Evolutionary conservation across 73 alveolate species (phyloP).

Genomic region (Tetrahymena thermophila): DNA sequence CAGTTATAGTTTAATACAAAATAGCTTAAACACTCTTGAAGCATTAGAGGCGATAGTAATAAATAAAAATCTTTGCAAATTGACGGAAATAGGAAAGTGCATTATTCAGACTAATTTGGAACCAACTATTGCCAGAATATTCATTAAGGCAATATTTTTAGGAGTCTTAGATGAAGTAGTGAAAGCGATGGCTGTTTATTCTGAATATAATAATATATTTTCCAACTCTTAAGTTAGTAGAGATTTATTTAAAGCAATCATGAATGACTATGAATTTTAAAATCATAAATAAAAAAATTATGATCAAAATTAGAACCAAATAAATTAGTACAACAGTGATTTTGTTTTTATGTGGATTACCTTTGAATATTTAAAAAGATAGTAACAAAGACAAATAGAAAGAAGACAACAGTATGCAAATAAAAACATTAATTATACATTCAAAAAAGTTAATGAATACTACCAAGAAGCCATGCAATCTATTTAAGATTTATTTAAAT

Average conservation of each 20-base stretch:
- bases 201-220: not conserved
- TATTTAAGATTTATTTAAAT: not conserved
- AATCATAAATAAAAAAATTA: not conserved
- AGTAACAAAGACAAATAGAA: not conserved
- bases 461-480: not conserved
- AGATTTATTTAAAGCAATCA: not conserved
- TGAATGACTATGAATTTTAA: not conserved
- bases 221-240: not conserved
- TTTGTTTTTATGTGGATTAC: not conserved
- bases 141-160: not conserved
- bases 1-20: slow-evolving; percentile 14
- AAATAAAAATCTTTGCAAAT: not conserved
- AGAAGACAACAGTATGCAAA: not conserved
- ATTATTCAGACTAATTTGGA: not conserved
- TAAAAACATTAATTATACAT: not conserved
- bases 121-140: not conserved
- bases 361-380: not conserved
- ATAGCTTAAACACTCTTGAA: not conserved
- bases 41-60: not conserved
- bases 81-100: not conserved
- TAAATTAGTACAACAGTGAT: not conserved
- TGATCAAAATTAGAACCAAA: not conserved
- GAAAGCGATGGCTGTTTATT: not conserved
- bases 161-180: not conserved
- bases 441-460: not conserved